phyloP scores from a whole-genome alignment of 805 yeast species.

The Saccharomycopsis sp. region DNA sequence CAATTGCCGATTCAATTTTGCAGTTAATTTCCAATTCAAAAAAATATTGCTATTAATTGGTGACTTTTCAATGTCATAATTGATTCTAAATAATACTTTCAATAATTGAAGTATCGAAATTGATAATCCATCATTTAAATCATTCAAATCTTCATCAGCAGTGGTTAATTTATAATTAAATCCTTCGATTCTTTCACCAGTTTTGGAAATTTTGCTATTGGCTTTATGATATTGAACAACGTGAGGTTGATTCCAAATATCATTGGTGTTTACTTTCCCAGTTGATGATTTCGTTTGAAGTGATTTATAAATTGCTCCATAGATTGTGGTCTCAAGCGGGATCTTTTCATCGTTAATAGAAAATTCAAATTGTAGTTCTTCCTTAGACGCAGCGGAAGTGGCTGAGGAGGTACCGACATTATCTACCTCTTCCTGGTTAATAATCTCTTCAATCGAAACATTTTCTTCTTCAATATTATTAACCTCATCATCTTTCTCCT shows the following conservation, averaged over 20 bases:
- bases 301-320: slow-evolving; percentile 61
- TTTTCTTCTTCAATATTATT: slow-evolving; percentile 3
- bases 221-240: slow-evolving; percentile 41
- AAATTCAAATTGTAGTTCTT: slow-evolving; percentile 40
- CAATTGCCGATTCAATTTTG: slow-evolving; percentile 77
- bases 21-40: slow-evolving; percentile 73
- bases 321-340: slow-evolving; percentile 63
- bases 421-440: slow-evolving; percentile 22
- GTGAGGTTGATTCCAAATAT: slow-evolving; percentile 55
- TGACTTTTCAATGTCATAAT: slow-evolving; percentile 25
- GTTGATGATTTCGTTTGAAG: slow-evolving; percentile 32
- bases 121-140: slow-evolving; percentile 28
- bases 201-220: slow-evolving; percentile 25
- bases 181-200: slow-evolving; percentile 20
- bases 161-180: slow-evolving; percentile 26
- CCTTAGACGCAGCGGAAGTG: background rate
- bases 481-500: slow-evolving; percentile 12
- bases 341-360: slow-evolving; percentile 48
- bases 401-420: background rate
- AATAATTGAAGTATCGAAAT: slow-evolving; percentile 40
- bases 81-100: slow-evolving; percentile 39
- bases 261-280: slow-evolving; percentile 35
- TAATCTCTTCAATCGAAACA: slow-evolving; percentile 15
- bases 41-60: slow-evolving; percentile 32
- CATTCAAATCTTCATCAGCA: slow-evolving; percentile 26